Evolutionary conservation across 2,329 filamentous ascomycete species (phyloP).

Genomic region (Ophiostoma sp.): DNA sequence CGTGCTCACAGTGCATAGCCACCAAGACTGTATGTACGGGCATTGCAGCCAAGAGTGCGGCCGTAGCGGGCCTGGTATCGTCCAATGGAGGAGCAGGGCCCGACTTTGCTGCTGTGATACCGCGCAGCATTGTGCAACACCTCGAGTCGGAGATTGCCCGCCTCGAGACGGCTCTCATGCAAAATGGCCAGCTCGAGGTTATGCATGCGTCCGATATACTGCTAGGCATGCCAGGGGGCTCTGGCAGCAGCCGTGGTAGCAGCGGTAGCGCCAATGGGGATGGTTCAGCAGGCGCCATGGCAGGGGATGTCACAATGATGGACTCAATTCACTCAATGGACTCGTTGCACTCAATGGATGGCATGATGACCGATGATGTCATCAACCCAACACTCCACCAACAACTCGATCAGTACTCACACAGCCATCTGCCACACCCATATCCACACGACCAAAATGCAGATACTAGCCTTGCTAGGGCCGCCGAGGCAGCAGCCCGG

Average conservation of each 20-base stretch:
- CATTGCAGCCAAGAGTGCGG: constrained; percentile 28
- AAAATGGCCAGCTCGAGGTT: constrained; percentile 28
- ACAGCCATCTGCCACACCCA: constrained; percentile 19
- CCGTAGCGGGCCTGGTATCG: neutral
- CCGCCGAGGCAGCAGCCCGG: constrained; percentile 19
- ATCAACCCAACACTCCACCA: constrained; percentile 19
- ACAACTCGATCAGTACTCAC: constrained; percentile 15
- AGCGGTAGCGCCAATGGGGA: constrained; percentile 5
- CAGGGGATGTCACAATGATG: neutral
- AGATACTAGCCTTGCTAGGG: neutral
- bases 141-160: constrained; percentile 34
- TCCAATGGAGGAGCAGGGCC: constrained; percentile 19
- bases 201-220: constrained; percentile 24
- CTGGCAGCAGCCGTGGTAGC: constrained; percentile 14
- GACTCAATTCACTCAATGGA: neutral
- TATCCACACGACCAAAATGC: neutral
- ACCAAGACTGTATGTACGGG: constrained; percentile 30
- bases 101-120: constrained; percentile 21
- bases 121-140: constrained; percentile 34
- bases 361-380: no score
- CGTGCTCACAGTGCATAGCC: constrained; percentile 31
- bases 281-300: neutral
- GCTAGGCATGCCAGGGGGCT: constrained; percentile 22
- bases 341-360: no score
- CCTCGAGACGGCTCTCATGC: constrained; percentile 31